Evolutionary conservation across 768 basidiomycete species (phyloP), one percentile per base, ranked within the genome.

Genomic region (Candolleomyces aberdarensis): DNA sequence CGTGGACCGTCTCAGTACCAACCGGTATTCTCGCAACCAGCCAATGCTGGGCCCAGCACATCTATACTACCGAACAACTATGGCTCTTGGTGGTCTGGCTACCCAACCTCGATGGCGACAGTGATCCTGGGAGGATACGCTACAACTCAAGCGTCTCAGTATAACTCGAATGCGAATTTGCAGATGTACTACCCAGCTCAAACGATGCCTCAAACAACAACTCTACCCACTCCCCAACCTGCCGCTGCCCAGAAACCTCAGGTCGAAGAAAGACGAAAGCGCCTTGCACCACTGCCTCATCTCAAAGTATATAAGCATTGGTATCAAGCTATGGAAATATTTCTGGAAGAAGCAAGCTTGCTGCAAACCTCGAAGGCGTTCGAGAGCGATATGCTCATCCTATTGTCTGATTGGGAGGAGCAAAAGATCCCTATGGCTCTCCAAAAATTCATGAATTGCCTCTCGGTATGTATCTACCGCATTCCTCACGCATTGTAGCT

Each of bases 351-450:
- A 48, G 75, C 85, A 17, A 84, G 86, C 3, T 69, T 91, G 20
- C 77, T 72, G 1, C 86, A 91, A 66, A 78, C 88, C 0, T 65
- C 85, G 48, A 77, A 75, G 41, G 90, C 87, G 0, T 84, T 92
- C 51, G 85, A 89, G 64, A 72, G 78, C n/a, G 90, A 92, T 66
- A 81, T 91, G 75, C 68, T 91, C 5, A 80, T 89, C n/a, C 71
- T 91, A 74, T 91, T 85, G 62, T 68, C 78, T 0, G 82, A 83
- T 1, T 89, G 85, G 81, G 90, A 91, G 71, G 76, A 76, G 41
- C 75, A 77, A 60, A 77, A 74, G n/a, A 75, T 90, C 6, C 83
- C 85, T 10, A 73, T 67, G 0, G 88, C 88, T 3, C 74, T 89
- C 39, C 73, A 78, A 65, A 87, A 20, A 10, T 46, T 61, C 1